Evolutionary conservation across 768 basidiomycete genomes (phyloP).

Genomic region (Filobasidium floriforme): DNA sequence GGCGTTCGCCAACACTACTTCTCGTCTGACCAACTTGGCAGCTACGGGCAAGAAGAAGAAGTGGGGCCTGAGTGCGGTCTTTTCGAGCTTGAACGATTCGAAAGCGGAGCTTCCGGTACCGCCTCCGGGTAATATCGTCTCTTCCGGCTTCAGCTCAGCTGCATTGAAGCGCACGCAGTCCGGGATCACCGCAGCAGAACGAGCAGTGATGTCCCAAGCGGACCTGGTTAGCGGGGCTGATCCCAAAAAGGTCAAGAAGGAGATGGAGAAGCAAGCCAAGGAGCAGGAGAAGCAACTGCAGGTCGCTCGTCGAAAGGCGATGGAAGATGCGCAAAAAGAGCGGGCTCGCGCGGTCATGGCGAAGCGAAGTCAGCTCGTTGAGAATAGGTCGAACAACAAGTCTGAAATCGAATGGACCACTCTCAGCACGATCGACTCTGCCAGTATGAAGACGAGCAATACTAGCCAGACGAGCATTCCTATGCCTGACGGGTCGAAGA

Average conservation of each 20-base stretch:
- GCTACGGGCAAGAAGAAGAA: constrained; percentile 44
- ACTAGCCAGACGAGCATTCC: constrained; percentile 14
- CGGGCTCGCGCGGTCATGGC: constrained; percentile 87
- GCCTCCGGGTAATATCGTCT: constrained; percentile 23
- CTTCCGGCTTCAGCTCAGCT: not conserved
- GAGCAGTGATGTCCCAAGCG: constrained; percentile 8
- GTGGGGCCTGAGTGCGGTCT: constrained; percentile 46
- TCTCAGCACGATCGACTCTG: constrained; percentile 9
- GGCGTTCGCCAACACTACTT: not conserved
- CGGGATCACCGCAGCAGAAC: constrained; percentile 26
- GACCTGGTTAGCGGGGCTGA: constrained; percentile 30
- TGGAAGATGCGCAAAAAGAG: constrained; percentile 67
- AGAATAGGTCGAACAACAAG: constrained; percentile 46
- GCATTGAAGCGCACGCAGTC: constrained; percentile 44
- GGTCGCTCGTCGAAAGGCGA: constrained; percentile 69
- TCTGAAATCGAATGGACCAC: constrained; percentile 29
- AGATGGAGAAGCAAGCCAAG: constrained; percentile 39
- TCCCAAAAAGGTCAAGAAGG: constrained; percentile 48
- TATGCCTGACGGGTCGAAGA: constrained; percentile 7
- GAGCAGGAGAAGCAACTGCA: constrained; percentile 80
- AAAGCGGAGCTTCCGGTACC: constrained; percentile 28
- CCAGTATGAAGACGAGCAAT: constrained; percentile 5
- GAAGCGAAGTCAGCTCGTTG: constrained; percentile 65
- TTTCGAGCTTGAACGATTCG: constrained; percentile 30
- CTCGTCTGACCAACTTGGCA: constrained; percentile 10